Base-by-base conservation (phyloP, 371 early-diverging fungal species). In the Lichtheimia ramosa region DNA sequence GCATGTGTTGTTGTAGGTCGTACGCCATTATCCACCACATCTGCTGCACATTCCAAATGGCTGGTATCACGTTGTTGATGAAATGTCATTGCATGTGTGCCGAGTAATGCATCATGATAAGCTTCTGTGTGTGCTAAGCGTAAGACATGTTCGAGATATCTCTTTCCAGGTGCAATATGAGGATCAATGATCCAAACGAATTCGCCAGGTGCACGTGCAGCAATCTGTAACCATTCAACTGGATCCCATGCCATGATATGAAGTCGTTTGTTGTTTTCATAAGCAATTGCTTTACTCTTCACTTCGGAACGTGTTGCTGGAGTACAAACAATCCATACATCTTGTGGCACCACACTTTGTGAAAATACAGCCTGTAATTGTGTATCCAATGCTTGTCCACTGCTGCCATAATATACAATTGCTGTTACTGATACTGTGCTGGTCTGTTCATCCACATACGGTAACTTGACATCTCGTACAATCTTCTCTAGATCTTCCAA, bases 341-440 rank as follows among this genome's bases (percentile, higher is more conserved):
- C 62, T 25, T 82, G 76, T 5, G 83, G 77, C n/a, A 73, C 69
- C 21, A 74, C 70, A 4, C 75, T 74, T 55, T 85, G 85, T 25
- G 74, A 51, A 40, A 83, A 50, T n/a, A 85, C 59, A 2, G 82
- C 69, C 27, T 70, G 71, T 24, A 85, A 58, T 61, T 85, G 85
- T 15, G 62, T 42, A 2, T 71, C 63, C 2, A 82, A 49, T 21
- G 46, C n/a, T 16, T 68, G 70, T 39, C 62, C 41, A 23, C 53
- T 61, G 58, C 62, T 70, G 7, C 21, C 21, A 5, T 74, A 70
- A 20, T 76, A 69, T 18, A 84, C 63, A 3, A 84, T 70, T 43
- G 75, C 82, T 28, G 82, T 82, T 15, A 79, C 79, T 3, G 84
- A 66, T 0, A 79, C 81, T 5, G 74, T 71, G 15, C 55, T 51